Evolutionary conservation across 345 rosid genomes (phyloP).

Genomic region (thale cress (Arabidopsis thaliana)): DNA sequence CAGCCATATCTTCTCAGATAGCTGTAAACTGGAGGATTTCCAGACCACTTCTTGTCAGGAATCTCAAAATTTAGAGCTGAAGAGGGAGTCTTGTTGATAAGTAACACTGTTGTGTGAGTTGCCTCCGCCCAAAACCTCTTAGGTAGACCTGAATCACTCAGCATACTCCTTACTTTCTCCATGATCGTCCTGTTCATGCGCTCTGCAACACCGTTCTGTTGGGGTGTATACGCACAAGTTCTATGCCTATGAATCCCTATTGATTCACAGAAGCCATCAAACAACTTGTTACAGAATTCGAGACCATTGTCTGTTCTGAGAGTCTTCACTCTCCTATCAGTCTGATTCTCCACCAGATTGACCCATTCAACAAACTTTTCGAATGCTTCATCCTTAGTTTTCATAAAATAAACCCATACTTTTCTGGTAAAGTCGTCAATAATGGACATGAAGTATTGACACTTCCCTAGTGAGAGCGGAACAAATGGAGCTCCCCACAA

Average conservation of each 20-base stretch:
- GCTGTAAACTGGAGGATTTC: neutral
- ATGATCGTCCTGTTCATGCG: neutral
- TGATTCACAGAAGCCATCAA: neutral
- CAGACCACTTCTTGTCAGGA: neutral
- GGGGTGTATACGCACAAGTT: neutral
- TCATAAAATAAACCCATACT: neutral
- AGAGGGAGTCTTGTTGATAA: neutral
- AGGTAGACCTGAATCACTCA: neutral
- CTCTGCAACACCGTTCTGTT: neutral
- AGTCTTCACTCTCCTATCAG: neutral
- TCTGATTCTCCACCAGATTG: neutral
- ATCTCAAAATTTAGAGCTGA: neutral
- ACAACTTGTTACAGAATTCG: neutral
- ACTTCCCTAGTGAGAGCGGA: neutral
- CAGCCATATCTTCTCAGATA: neutral
- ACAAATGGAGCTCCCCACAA: neutral
- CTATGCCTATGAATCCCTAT: neutral
- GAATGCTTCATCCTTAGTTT: neutral
- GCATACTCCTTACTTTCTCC: neutral
- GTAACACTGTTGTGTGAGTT: neutral
- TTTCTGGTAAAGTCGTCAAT: neutral
- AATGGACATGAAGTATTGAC: neutral
- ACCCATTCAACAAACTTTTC: neutral
- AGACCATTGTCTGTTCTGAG: neutral
- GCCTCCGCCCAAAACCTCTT: neutral